Percentiles rank a stretch among this genome's conserved stretches.
phyloP scores from a whole-genome alignment of 2,329 filamentous ascomycete genomes.

The Dryadomyces sulphureus region DNA sequence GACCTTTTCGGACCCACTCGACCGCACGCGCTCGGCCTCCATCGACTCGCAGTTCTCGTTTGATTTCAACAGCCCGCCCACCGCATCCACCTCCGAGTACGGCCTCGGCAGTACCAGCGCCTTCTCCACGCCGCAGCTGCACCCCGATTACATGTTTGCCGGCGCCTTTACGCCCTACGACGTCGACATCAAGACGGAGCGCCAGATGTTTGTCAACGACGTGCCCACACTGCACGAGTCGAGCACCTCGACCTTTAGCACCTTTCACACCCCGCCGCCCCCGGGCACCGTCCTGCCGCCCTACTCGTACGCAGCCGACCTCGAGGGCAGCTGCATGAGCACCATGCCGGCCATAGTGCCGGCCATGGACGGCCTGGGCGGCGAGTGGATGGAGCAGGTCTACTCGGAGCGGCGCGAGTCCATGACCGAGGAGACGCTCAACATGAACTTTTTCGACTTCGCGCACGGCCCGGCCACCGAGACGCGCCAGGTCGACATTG shows the following conservation, averaged over 20 bases:
- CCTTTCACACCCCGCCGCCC: constrained; percentile 67
- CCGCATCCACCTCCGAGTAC: constrained; percentile 31
- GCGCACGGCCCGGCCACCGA: constrained; percentile 36
- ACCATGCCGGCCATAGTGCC: constrained; percentile 1
- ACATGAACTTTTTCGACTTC: constrained; percentile 75
- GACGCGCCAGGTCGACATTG: constrained; percentile 41
- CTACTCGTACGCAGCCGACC: constrained; percentile 22
- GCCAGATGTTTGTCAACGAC: constrained; percentile 87
- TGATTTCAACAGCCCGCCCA: constrained; percentile 52
- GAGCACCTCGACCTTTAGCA: constrained; percentile 82
- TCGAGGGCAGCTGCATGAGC: background rate
- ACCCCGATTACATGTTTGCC: constrained; percentile 41
- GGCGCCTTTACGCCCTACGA: constrained; percentile 63
- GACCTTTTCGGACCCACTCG: constrained; percentile 60
- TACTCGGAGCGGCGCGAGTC: constrained; percentile 56
- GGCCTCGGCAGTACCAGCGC: constrained; percentile 22
- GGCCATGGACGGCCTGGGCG: background rate
- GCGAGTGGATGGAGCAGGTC: constrained; percentile 41
- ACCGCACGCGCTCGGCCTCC: constrained; percentile 59
- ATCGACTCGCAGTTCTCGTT: constrained; percentile 72
- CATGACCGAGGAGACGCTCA: constrained; percentile 48
- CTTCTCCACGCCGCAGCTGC: constrained; percentile 45
- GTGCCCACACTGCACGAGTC: constrained; percentile 75
- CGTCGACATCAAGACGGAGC: constrained; percentile 89
- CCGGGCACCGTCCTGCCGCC: constrained; percentile 51